phyloP scores from a whole-genome alignment of 768 basidiomycete species.

The Lanmaoa pseudosensibilis region DNA sequence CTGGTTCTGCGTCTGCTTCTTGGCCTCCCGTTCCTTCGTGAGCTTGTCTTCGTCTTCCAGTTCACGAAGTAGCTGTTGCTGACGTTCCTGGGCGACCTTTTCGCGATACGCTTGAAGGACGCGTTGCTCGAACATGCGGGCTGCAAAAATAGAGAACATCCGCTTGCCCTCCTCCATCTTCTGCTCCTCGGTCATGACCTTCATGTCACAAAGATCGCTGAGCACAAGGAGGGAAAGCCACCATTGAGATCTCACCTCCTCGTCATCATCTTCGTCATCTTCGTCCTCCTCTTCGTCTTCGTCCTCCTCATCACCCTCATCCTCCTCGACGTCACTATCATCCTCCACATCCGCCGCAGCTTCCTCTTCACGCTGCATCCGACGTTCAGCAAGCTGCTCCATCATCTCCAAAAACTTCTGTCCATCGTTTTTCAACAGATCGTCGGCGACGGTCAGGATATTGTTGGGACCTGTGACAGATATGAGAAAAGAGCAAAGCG shows the following conservation, averaged over 20 bases:
- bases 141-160: slow-evolving; percentile 99
- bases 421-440: slow-evolving; percentile 97
- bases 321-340: slow-evolving; percentile 61
- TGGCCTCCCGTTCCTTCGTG: slow-evolving; percentile 83
- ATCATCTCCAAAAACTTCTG: slow-evolving; percentile 99
- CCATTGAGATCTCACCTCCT: slow-evolving; percentile 39
- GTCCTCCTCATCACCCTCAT: slow-evolving; percentile 50
- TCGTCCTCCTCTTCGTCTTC: slow-evolving; percentile 70
- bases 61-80: slow-evolving; percentile 88
- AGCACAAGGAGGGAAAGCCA: slow-evolving; percentile 7
- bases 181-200: slow-evolving; percentile 92
- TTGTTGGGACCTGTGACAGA: slow-evolving; percentile 59
- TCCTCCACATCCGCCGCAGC: slow-evolving; percentile 60
- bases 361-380: slow-evolving; percentile 88
- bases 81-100: slow-evolving; percentile 93
- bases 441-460: slow-evolving; percentile 97
- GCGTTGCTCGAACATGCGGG: slow-evolving; percentile 98
- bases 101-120: slow-evolving; percentile 96
- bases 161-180: slow-evolving; percentile 99
- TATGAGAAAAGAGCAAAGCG: slow-evolving; percentile 21
- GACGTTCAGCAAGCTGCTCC: slow-evolving; percentile 95
- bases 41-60: slow-evolving; percentile 93
- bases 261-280: slow-evolving; percentile 48
- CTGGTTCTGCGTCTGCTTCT: slow-evolving; percentile 91
- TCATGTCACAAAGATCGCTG: slow-evolving; percentile 9